Conservation (phyloP, 768 basidiomycete genomes). For the Suillus ampliporus region DNA sequence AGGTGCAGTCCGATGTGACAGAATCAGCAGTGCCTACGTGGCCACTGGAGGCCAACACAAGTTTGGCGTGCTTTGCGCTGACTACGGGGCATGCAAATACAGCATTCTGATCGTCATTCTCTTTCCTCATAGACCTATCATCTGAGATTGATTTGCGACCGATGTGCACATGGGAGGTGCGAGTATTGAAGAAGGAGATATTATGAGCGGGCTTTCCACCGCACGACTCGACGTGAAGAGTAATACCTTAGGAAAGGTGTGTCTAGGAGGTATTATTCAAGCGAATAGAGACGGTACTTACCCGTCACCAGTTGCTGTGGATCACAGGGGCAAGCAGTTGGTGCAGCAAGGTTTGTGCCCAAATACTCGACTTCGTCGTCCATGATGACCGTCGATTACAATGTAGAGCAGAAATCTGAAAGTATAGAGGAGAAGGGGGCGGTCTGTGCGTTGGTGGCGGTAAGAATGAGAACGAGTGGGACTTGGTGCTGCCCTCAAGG, state of each 20-base stretch:
- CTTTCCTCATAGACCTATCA: conserved; percentile 42
- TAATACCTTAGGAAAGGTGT: conserved; percentile 51
- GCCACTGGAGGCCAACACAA: conserved; percentile 72
- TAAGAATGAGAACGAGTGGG: conserved; percentile 21
- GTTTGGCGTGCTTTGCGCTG: conserved; percentile 79
- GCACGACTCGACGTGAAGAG: conserved; percentile 60
- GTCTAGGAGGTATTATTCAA: conserved; percentile 22
- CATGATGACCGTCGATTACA: conserved; percentile 31
- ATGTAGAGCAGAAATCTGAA: conserved; percentile 9
- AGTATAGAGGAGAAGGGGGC: background rate
- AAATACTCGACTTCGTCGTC: conserved; percentile 71
- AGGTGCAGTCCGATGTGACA: conserved; percentile 25
- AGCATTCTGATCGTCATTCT: conserved; percentile 52
- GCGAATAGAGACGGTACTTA: conserved; percentile 35
- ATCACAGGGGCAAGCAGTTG: conserved; percentile 31
- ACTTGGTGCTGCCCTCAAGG: conserved; percentile 38
- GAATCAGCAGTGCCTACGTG: conserved; percentile 51
- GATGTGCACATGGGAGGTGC: conserved; percentile 60
- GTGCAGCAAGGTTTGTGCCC: conserved; percentile 45
- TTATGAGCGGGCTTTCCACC: conserved; percentile 49
- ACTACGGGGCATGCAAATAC: conserved; percentile 81
- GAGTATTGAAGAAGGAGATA: conserved; percentile 58
- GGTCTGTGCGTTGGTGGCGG: conserved; percentile 15
- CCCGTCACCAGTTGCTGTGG: conserved; percentile 46
- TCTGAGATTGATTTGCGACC: conserved; percentile 68